phyloP scores from a whole-genome alignment of 1,284 basidiomycete species.

The Ganoderma lingzhi region DNA sequence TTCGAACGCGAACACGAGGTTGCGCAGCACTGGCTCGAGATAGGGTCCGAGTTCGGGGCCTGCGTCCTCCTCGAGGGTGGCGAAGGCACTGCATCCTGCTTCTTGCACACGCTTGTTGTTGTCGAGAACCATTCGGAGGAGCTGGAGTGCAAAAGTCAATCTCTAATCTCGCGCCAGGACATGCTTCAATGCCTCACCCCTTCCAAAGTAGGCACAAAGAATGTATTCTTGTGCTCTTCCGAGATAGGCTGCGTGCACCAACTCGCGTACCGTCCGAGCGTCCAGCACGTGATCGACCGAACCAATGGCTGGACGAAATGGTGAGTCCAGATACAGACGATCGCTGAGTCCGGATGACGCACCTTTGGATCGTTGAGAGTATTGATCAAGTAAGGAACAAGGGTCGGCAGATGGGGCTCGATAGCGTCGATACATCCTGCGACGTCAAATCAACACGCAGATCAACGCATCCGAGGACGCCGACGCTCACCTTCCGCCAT shows the following conservation, averaged over 20 bases:
- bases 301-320: conserved; percentile 81
- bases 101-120: conserved; percentile 99
- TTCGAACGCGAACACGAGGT: conserved; percentile 95
- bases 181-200: conserved; percentile 71
- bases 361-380: conserved; percentile 94
- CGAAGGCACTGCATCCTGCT: conserved; percentile 98
- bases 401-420: conserved; percentile 91
- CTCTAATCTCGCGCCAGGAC: conserved; percentile 12
- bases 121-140: conserved; percentile 97
- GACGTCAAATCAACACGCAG: conserved; percentile 18
- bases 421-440: conserved; percentile 96
- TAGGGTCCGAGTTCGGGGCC: conserved; percentile 91
- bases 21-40: conserved; percentile 93
- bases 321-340: neutral
- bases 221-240: conserved; percentile 87
- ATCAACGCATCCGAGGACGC: conserved; percentile 4
- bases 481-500: conserved; percentile 89
- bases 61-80: conserved; percentile 98
- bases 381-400: conserved; percentile 93
- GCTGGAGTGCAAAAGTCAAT: conserved; percentile 52
- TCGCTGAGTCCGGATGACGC: conserved; percentile 25
- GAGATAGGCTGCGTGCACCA: conserved; percentile 90
- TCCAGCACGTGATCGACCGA: conserved; percentile 99
- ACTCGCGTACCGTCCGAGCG: conserved; percentile 96
- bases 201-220: conserved; percentile 98